A percentile compares a stretch with the other conserved stretches of the same genome.
Evolutionary conservation across 2,329 filamentous ascomycete genomes (phyloP).

Genomic region (Botrytis squamosa): DNA sequence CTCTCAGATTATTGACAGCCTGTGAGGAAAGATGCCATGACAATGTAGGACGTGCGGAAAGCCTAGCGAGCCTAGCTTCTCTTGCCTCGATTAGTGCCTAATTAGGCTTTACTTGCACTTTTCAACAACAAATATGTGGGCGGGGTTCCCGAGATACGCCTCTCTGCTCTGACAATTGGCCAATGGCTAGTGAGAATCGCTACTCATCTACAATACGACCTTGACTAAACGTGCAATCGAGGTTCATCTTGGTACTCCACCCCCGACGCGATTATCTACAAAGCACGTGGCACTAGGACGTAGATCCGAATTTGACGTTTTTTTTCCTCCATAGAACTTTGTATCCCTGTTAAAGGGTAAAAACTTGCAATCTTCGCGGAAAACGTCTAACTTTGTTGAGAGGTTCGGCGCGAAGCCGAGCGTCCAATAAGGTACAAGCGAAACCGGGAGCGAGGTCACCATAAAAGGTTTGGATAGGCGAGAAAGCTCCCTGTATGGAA

Average conservation of each 20-base stretch:
- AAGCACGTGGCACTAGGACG: not conserved
- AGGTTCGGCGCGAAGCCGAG: not conserved
- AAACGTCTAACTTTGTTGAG: not conserved
- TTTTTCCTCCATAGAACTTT: not conserved
- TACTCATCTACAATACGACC: not conserved
- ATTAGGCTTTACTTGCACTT: no score
- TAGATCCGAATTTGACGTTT: not conserved
- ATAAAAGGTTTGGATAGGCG: not conserved
- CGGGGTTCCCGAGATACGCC: not conserved
- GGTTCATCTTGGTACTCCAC: not conserved
- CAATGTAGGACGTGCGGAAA: not conserved
- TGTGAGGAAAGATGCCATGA: not conserved
- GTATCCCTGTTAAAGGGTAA: not conserved
- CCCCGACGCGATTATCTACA: not conserved
- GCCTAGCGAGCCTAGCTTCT: slow-evolving; percentile 1
- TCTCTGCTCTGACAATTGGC: not conserved
- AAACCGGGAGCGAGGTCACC: not conserved
- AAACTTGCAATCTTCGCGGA: not conserved
- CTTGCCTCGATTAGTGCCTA: not conserved
- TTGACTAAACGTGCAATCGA: not conserved
- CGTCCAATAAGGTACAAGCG: not conserved
- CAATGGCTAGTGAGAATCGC: not conserved
- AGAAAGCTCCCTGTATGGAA: not conserved
- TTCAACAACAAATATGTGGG: not conserved
- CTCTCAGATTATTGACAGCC: not conserved